Conservation (phyloP, 1,139 yeast genomes). For the Geotrichum restrictum region DNA sequence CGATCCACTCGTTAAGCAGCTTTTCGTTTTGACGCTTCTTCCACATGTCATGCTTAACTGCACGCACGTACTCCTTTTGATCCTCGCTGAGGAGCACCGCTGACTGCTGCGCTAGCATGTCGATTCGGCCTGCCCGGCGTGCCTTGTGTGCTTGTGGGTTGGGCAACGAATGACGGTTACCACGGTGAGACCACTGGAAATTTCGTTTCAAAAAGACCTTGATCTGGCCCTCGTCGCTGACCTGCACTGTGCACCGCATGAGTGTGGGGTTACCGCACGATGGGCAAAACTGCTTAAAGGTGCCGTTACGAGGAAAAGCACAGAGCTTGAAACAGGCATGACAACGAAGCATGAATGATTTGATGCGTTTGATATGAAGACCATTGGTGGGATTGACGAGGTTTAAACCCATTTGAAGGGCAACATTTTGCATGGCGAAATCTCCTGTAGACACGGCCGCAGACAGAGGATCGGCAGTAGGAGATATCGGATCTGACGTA, state of each 20-base stretch:
- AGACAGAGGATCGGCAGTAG: slow-evolving; percentile 38
- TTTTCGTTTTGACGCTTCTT: slow-evolving; percentile 82
- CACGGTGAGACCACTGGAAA: slow-evolving; percentile 91
- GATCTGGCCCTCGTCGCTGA: slow-evolving; percentile 73
- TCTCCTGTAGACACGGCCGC: slow-evolving; percentile 93
- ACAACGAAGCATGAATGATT: slow-evolving; percentile 92
- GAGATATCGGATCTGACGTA: slow-evolving; percentile 23
- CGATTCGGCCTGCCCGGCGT: slow-evolving; percentile 30
- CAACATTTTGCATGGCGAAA: slow-evolving; percentile 94
- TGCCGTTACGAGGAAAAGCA: slow-evolving; percentile 72
- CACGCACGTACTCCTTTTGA: slow-evolving; percentile 87
- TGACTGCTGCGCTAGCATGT: slow-evolving; percentile 17
- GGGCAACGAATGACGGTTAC: slow-evolving; percentile 72
- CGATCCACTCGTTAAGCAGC: slow-evolving; percentile 80
- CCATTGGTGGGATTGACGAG: slow-evolving; percentile 85
- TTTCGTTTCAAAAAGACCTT: slow-evolving; percentile 88
- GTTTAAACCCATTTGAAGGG: slow-evolving; percentile 84
- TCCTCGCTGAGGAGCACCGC: slow-evolving; percentile 69
- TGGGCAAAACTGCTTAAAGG: slow-evolving; percentile 87
- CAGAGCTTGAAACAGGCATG: slow-evolving; percentile 89
- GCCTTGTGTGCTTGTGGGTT: slow-evolving; percentile 42
- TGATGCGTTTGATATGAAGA: slow-evolving; percentile 72
- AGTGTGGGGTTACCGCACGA: slow-evolving; percentile 91
- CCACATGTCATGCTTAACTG: slow-evolving; percentile 85
- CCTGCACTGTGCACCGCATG: slow-evolving; percentile 83